A percentile compares a stretch with the other conserved stretches of the same genome.
Evolutionary conservation across 163 green algal genomes (phyloP).

Genomic region (Botryococcus braunii): DNA sequence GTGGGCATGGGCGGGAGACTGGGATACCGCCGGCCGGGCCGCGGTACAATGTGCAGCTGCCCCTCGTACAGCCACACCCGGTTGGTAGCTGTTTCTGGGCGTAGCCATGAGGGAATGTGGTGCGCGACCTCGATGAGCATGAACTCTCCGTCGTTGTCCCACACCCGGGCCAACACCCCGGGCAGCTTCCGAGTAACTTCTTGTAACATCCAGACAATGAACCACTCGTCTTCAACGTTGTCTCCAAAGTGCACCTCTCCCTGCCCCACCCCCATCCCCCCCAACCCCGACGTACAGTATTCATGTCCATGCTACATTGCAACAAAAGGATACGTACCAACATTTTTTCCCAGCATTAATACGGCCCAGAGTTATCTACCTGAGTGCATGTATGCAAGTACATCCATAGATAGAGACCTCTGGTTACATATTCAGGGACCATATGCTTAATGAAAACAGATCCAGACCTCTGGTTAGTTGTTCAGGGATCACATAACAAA

Average conservation of each 20-base stretch:
- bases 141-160: constrained; percentile 92
- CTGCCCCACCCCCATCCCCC: no score
- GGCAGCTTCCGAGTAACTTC: constrained; percentile 31
- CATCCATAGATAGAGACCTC: no score
- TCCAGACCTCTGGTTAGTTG: no score
- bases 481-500: no score
- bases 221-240: constrained; percentile 88
- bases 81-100: constrained; percentile 53
- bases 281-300: no score
- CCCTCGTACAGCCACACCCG: constrained; percentile 60
- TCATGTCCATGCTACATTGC: no score
- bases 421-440: no score
- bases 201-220: constrained; percentile 64
- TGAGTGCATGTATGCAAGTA: no score
- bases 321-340: no score
- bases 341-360: no score
- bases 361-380: no score
- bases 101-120: constrained; percentile 76
- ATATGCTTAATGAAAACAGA: no score
- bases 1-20: constrained; percentile 38
- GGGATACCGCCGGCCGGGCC: constrained; percentile 24
- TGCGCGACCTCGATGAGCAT: constrained; percentile 88
- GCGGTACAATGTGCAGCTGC: constrained; percentile 59
- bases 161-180: constrained; percentile 34
- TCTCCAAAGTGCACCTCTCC: constrained; percentile 73